These are phyloP conservation scores for Friedmanniomyces endolithicus DNA, from an alignment of 495 filamentous ascomycete genomes.

Conservation along the genomic window DNA sequence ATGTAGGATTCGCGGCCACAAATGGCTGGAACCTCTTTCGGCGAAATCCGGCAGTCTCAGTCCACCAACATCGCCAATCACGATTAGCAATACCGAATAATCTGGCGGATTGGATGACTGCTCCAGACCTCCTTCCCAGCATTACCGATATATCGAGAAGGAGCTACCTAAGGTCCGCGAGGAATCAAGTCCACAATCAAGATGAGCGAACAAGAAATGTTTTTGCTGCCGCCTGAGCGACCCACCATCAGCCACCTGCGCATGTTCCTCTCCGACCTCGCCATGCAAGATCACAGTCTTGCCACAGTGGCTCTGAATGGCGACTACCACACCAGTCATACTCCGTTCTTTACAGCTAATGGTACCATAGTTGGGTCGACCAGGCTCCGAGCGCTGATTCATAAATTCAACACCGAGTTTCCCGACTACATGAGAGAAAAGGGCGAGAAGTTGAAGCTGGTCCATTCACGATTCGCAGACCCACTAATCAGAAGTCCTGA, in stretches of 20 bases:
- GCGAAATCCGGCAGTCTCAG: no score
- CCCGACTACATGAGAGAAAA: slow-evolving; percentile 33
- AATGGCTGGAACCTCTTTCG: no score
- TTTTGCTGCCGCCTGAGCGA: not conserved
- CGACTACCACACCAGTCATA: slow-evolving; percentile 34
- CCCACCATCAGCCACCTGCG: slow-evolving; percentile 8
- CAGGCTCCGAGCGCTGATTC: slow-evolving; percentile 47
- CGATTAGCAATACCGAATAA: no score
- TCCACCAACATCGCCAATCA: no score
- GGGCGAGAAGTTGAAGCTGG: slow-evolving; percentile 33
- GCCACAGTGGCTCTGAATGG: slow-evolving; percentile 43
- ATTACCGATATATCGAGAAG: slow-evolving; percentile 6
- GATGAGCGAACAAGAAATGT: not conserved
- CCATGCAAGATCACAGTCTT: slow-evolving; percentile 20
- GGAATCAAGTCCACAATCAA: slow-evolving; percentile 3
- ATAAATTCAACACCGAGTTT: slow-evolving; percentile 44
- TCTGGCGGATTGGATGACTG: no score
- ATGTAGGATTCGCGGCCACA: no score
- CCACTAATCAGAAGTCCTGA: no score
- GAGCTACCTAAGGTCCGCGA: slow-evolving; percentile 16
- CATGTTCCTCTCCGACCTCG: slow-evolving; percentile 7
- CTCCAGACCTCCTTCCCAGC: slow-evolving; percentile 2
- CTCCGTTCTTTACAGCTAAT: slow-evolving; percentile 39
- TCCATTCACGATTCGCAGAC: no score
- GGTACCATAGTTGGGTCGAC: slow-evolving; percentile 28